Base-by-base conservation (phyloP, 768 basidiomycete species). In the Candolleomyces eurysporus region DNA sequence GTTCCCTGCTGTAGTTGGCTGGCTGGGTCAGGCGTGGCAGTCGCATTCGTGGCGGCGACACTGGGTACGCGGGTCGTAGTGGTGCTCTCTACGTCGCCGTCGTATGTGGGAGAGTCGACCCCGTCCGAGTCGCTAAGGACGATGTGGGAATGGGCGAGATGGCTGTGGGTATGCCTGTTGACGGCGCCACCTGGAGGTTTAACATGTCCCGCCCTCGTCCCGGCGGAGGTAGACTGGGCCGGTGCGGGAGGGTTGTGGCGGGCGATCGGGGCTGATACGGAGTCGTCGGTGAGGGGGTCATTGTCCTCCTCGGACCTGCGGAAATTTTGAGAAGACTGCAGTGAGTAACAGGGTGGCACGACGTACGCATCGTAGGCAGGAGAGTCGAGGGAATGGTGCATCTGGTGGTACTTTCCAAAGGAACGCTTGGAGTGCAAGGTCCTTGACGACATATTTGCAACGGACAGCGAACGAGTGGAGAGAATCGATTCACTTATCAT, bases 21-120 rank as follows among this genome's bases (percentile, higher is more conserved):
- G 17, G 84, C 85, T 3, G 79, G 77, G 0, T 84, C 83, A 17
- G 85, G 84, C 17, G 79, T 69, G 45, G 75, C 74, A 54, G 72
- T 42, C 22, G 63, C 64, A 43, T 66, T 21, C 13, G 69, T 69
- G 61, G 72, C 66, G 63, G 73, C 61, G 56, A 73, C 70, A 61
- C 72, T 74, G 52, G 84, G 83, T 8, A 77, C 73, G 36, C 83
- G 80, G 22, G 82, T 84, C 8, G 87, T 89, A 48, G 87, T 89
- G 61, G 87, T 86, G 66, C 85, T 88, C 71, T 94, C 93, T 59
- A 95, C 81, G 73, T 95, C 93, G 59, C 93, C 93, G 68, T 95
- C 93, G 72, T 95, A 94, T 0, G 92, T 94, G 8, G 92, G 92
- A 0, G 90, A 92, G 70, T 94, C 92, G 9, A 89, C 82, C 58